Evolutionary conservation across 192 early-diverging fungal species (phyloP).

Genomic region (Coemansia sp.): DNA sequence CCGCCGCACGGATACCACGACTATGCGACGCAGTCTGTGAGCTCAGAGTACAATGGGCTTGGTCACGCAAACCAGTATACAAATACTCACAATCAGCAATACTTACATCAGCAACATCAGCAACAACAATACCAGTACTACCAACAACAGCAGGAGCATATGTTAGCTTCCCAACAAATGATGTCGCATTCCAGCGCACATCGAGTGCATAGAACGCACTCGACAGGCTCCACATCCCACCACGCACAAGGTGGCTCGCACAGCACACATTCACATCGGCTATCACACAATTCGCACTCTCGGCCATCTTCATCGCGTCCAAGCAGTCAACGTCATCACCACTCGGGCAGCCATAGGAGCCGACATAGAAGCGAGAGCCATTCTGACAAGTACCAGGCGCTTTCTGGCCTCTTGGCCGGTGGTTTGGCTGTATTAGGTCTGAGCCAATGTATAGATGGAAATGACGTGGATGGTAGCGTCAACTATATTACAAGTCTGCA

Average conservation of each 20-base stretch:
- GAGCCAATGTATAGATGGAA: slow-evolving; percentile 1
- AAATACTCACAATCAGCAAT: background rate
- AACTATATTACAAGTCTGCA: background rate
- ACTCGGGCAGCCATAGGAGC: background rate
- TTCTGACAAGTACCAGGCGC: background rate
- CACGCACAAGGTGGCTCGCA: background rate
- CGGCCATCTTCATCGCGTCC: background rate
- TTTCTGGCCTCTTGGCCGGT: slow-evolving; percentile 11
- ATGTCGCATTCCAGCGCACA: background rate
- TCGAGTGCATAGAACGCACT: background rate
- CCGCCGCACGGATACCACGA: slow-evolving; percentile 12
- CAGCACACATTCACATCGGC: background rate
- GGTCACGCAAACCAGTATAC: background rate
- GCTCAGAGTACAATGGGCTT: background rate
- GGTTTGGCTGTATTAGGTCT: slow-evolving; percentile 8
- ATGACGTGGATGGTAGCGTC: background rate
- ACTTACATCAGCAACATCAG: background rate
- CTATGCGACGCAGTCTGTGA: slow-evolving; percentile 1
- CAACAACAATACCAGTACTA: background rate
- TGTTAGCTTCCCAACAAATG: background rate
- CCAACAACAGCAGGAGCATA: slow-evolving; percentile 1
- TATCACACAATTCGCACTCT: background rate
- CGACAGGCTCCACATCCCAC: background rate
- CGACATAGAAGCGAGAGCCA: background rate
- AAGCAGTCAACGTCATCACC: background rate